Evolutionary conservation across 805 yeast species (phyloP).

Genomic region (Zygoascus tannicola): DNA sequence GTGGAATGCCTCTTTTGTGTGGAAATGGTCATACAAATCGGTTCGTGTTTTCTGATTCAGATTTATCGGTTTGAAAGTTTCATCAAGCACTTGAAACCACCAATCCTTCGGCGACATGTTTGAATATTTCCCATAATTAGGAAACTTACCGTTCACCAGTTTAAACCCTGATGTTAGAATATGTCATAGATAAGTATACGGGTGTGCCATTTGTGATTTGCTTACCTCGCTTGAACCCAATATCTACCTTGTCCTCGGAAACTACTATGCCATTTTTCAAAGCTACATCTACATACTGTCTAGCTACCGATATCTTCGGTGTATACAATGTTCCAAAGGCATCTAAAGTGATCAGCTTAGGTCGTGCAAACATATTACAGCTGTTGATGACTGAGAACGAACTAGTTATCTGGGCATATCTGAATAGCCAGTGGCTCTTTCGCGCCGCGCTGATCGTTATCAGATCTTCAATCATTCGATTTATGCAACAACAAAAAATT

Average conservation of each 20-base stretch:
- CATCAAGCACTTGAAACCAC: constrained; percentile 15
- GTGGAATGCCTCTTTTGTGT: constrained; percentile 10
- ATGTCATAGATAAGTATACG: neutral
- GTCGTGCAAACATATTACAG: constrained; percentile 2
- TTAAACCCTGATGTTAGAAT: constrained; percentile 11
- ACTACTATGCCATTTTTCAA: constrained; percentile 9
- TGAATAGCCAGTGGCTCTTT: too few species aligned
- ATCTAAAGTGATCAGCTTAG: constrained; percentile 16
- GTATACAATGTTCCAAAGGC: constrained; percentile 18
- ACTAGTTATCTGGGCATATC: too few species aligned
- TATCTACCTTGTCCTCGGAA: constrained; percentile 3
- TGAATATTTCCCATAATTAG: constrained; percentile 14
- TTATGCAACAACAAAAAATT: too few species aligned
- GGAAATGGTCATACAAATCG: constrained; percentile 15
- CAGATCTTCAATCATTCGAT: too few species aligned
- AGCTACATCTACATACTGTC: constrained; percentile 14
- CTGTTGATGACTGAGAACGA: too few species aligned
- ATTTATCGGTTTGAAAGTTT: constrained; percentile 1
- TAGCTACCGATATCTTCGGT: constrained; percentile 12
- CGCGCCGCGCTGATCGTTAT: too few species aligned
- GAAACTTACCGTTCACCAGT: constrained; percentile 9
- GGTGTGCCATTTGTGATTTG: neutral
- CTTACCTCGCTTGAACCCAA: constrained; percentile 10
- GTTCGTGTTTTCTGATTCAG: constrained; percentile 4
- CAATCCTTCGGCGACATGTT: constrained; percentile 10